Evolutionary conservation across 192 early-diverging fungal species (phyloP).

Genomic region (Piromyces finnis): DNA sequence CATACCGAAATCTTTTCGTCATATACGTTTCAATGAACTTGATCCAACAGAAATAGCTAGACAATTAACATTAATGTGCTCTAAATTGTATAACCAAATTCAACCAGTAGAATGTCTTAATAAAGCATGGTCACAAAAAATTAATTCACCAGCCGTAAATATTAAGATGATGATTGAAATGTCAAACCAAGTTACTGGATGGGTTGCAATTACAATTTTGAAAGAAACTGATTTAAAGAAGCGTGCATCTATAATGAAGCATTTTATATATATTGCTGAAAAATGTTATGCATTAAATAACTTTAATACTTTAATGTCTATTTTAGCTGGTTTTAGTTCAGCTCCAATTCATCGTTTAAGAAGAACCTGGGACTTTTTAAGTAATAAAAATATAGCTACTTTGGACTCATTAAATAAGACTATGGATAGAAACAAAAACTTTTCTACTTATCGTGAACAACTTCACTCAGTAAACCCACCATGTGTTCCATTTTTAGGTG

Average conservation of each 20-base stretch:
- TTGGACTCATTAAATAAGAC: conserved; percentile 47
- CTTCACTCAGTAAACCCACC: conserved; percentile 13
- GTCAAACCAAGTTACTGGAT: conserved; percentile 72
- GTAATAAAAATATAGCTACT: conserved; percentile 17
- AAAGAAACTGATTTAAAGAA: conserved; percentile 47
- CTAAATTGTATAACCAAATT: conserved; percentile 62
- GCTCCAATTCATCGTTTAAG: conserved; percentile 73
- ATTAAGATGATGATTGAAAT: conserved; percentile 75
- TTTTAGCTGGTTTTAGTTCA: conserved; percentile 74
- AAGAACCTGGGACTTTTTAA: conserved; percentile 69
- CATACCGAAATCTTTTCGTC: conserved; percentile 56
- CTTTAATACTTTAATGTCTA: conserved; percentile 81
- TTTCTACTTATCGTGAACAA: conserved; percentile 16
- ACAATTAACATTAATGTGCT: conserved; percentile 87
- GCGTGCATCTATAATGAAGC: conserved; percentile 56
- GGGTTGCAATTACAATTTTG: conserved; percentile 46
- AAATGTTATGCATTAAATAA: conserved; percentile 78
- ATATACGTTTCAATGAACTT: conserved; percentile 68
- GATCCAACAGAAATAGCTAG: conserved; percentile 84
- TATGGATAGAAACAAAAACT: conserved; percentile 71
- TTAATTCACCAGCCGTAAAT: conserved; percentile 36
- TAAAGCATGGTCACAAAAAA: conserved; percentile 62
- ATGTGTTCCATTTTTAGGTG: conserved; percentile 58
- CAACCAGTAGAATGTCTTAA: conserved; percentile 78
- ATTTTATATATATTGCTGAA: conserved; percentile 59